Evolutionary conservation across 2,329 filamentous ascomycete genomes (phyloP).

Genomic region (Orbilia oligospora): DNA sequence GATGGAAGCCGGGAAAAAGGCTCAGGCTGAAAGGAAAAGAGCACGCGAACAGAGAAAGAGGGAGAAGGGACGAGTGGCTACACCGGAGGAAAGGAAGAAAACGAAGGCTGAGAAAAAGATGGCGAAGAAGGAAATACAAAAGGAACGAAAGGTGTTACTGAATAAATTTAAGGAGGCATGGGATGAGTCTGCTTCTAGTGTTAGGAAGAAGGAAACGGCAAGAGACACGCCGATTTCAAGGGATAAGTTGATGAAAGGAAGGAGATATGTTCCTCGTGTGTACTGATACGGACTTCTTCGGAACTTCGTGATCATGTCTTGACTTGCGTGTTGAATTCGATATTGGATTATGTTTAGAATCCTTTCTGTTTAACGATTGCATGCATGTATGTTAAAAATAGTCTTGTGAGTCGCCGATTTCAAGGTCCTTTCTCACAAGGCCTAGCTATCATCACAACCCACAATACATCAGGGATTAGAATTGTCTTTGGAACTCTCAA

Average conservation of each 20-base stretch:
- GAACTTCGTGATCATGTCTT: too few species aligned
- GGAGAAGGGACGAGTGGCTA: neutral
- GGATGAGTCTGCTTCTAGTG: neutral
- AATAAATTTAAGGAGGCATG: constrained; percentile 2
- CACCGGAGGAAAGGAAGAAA: neutral
- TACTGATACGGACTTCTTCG: neutral
- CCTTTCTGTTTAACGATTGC: too few species aligned
- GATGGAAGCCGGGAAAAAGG: neutral
- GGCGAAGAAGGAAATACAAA: neutral
- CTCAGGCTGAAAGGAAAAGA: too few species aligned
- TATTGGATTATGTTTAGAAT: too few species aligned
- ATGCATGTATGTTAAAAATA: too few species aligned
- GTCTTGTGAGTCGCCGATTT: too few species aligned
- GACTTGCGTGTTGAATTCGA: too few species aligned
- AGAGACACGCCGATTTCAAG: neutral
- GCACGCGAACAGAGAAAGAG: too few species aligned
- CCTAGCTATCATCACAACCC: too few species aligned
- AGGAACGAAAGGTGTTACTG: neutral
- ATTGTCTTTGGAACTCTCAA: too few species aligned
- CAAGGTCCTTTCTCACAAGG: too few species aligned
- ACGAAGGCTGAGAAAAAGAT: neutral
- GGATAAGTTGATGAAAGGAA: neutral
- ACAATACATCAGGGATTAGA: too few species aligned
- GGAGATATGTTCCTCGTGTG: neutral
- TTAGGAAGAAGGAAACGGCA: neutral